phyloP scores from a whole-genome alignment of 139 green algal species.

The Picochlorum sp. region DNA sequence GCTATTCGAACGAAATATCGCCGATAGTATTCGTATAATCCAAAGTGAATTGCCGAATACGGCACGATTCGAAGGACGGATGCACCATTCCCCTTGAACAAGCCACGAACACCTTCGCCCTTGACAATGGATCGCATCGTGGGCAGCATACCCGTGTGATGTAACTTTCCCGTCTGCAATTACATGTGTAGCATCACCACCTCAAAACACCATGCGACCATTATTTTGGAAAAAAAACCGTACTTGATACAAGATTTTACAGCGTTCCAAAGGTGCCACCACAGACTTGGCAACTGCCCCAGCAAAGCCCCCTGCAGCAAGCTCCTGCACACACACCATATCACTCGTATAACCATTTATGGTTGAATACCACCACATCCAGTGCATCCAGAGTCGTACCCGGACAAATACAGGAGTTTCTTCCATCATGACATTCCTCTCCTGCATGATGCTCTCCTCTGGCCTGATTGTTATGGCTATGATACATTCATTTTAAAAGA shows the following conservation, averaged over 20 bases:
- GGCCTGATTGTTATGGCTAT: too few species aligned
- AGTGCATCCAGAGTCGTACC: too few species aligned
- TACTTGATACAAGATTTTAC: conserved; percentile 79
- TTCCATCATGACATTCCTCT: too few species aligned
- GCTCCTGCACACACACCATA: conserved; percentile 36
- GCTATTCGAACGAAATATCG: conserved; percentile 30
- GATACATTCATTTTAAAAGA: too few species aligned
- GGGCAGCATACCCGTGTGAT: not conserved
- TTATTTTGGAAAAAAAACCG: conserved; percentile 24
- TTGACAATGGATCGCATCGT: conserved; percentile 48
- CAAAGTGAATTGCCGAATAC: conserved; percentile 85
- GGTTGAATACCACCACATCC: too few species aligned
- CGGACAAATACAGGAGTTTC: too few species aligned
- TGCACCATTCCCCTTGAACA: conserved; percentile 82
- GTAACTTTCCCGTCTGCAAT: conserved; percentile 10
- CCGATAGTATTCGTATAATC: conserved; percentile 77
- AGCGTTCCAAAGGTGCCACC: conserved; percentile 74
- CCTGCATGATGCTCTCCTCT: too few species aligned
- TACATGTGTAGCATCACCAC: conserved; percentile 9
- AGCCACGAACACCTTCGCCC: conserved; percentile 56
- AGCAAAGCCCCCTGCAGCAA: conserved; percentile 68
- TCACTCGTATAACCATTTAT: too few species aligned
- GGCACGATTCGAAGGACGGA: conserved; percentile 81
- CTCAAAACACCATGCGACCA: not conserved
- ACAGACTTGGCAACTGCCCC: conserved; percentile 65